phyloP scores from a whole-genome alignment of 2,329 filamentous ascomycete genomes.

The Diaporthe longicolla region DNA sequence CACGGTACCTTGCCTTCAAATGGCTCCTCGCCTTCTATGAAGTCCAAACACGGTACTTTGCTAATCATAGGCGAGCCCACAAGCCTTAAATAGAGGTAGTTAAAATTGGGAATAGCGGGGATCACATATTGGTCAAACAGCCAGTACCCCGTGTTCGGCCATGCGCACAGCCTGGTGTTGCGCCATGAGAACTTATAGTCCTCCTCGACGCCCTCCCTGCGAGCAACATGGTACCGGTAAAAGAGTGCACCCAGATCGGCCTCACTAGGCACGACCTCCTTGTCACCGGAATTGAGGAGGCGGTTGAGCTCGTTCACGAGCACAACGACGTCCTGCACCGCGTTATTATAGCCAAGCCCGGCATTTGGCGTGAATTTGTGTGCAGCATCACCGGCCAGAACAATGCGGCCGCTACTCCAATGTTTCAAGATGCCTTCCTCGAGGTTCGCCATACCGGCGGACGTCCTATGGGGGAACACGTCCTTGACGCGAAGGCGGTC shows the following conservation, averaged over 20 bases:
- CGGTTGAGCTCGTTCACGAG: conserved; percentile 49
- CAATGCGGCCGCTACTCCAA: conserved; percentile 54
- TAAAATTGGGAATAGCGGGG: background rate
- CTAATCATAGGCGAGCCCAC: conserved; percentile 39
- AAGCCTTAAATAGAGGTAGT: background rate
- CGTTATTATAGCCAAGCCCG: conserved; percentile 54
- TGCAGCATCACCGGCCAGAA: conserved; percentile 54
- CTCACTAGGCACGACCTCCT: conserved; percentile 8
- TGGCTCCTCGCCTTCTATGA: conserved; percentile 43
- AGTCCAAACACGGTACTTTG: conserved; percentile 45
- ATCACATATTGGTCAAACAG: conserved; percentile 46
- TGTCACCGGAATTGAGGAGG: background rate
- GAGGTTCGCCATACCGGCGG: conserved; percentile 51
- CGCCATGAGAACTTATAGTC: conserved; percentile 43
- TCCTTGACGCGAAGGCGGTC: conserved; percentile 50
- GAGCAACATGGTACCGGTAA: conserved; percentile 44
- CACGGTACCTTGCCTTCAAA: conserved; percentile 42
- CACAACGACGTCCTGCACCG: conserved; percentile 51
- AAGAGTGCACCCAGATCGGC: conserved; percentile 29
- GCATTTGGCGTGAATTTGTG: conserved; percentile 57
- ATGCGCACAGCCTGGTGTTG: conserved; percentile 47
- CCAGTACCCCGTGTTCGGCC: conserved; percentile 47
- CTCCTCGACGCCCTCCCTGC: conserved; percentile 39
- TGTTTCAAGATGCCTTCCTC: conserved; percentile 55
- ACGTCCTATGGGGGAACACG: conserved; percentile 47